Evolutionary conservation across 768 basidiomycete genomes (phyloP), one percentile per base, ranked within the genome.

Genomic region (Saitozyma podzolica): DNA sequence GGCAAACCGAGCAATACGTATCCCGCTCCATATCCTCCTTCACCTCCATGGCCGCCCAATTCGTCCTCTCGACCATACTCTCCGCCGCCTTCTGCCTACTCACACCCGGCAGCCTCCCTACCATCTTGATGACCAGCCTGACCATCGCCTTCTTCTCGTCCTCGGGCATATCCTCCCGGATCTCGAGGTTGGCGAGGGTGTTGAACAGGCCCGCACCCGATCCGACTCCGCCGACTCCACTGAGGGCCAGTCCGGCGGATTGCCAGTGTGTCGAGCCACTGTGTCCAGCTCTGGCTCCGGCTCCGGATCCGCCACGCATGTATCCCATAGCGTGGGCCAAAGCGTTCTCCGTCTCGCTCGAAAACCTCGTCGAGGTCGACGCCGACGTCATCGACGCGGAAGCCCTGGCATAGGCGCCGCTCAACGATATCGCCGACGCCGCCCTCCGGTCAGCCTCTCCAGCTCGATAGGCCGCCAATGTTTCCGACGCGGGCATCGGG

Each of bases 1-100:
- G 69, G 47, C 74, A 75, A 8, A 75, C 69, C 10, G 72, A 68
- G 50, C 74, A 75, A 37, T 50, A 62, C 39, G 56, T 61, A 47
- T 75, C 74, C 48, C 58, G 56, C 37, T 64, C 68, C 58, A 68
- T 65, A 8, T 61, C 66, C 50, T 60, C 59, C 13, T 13, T 40
- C 42, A 59, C 40, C 11, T 43, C 62, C 39, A 61, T 53, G 10
- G 64, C 45, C 10, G 50, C 59, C 54, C 60, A 69, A 4, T 40
- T 16, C 8, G 59, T 41, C 8, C 8, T 56, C 20, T 63, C 50
- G 19, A 73, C 42, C 43, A 64, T 52, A 50, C 50, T 52, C 45
- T 63, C 71, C 48, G 65, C 65, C 9, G 54, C 59, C 29, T 54
- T 64, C 54, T 54, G 58, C 14, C 62, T 50, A 1, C 40, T 52